These are phyloP conservation scores for Gamsiella multidivaricata DNA, from an alignment of 192 early-diverging fungal genomes.

Conservation along the genomic window DNA sequence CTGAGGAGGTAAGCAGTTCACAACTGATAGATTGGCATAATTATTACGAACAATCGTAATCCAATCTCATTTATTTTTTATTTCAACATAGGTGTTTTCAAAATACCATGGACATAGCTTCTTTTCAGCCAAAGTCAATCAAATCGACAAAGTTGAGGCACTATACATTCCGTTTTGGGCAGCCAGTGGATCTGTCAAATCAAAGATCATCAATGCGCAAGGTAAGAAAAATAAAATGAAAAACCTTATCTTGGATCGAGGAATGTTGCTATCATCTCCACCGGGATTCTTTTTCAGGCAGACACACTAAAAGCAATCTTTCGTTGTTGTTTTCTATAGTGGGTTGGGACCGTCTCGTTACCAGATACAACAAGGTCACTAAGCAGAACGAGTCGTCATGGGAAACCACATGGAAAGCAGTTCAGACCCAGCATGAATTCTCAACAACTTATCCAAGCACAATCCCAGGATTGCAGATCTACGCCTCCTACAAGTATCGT, in stretches of 20 bases:
- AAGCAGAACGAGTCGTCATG: slow-evolving; percentile 57
- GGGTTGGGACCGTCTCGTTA: slow-evolving; percentile 57
- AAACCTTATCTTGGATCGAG: no score
- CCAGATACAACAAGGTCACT: slow-evolving; percentile 55
- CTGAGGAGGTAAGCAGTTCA: slow-evolving; percentile 61
- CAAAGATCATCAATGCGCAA: slow-evolving; percentile 60
- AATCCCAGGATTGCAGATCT: slow-evolving; percentile 58
- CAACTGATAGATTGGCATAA: not conserved
- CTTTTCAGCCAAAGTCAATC: slow-evolving; percentile 56
- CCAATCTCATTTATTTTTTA: no score
- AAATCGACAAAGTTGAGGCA: slow-evolving; percentile 54
- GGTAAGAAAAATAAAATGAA: slow-evolving; percentile 27
- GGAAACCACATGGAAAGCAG: slow-evolving; percentile 61
- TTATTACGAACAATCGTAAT: not conserved
- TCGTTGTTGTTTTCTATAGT: slow-evolving; percentile 16
- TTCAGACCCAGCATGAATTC: slow-evolving; percentile 51
- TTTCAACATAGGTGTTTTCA: slow-evolving; percentile 53
- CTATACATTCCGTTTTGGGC: slow-evolving; percentile 66
- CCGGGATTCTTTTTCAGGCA: no score
- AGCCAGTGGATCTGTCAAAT: slow-evolving; percentile 56
- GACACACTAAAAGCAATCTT: no score
- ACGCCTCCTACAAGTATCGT: slow-evolving; percentile 62
- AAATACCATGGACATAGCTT: slow-evolving; percentile 66
- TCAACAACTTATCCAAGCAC: slow-evolving; percentile 44
- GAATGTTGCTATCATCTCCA: no score